These are phyloP conservation scores for Chlorella sp. DNA, from an alignment of 139 green algal genomes.

Conservation along the genomic window DNA sequence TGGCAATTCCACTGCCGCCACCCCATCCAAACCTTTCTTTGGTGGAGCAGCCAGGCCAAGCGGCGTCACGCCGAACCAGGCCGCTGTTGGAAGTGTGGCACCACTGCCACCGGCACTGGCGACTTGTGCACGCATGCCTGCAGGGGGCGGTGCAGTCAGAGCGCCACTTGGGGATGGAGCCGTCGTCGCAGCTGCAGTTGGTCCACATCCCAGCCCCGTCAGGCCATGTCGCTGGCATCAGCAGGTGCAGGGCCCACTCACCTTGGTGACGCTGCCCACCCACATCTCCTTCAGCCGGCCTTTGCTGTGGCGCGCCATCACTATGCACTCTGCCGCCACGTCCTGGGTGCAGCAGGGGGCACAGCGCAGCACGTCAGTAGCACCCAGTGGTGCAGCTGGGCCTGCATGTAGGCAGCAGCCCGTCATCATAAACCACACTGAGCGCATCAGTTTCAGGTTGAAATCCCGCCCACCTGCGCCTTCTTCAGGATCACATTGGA, in stretches of 20 bases:
- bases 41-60: no score
- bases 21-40: no score
- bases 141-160: not conserved
- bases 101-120: constrained; percentile 29
- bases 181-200: no score
- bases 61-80: no score
- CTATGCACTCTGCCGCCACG: not conserved
- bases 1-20: no score
- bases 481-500: constrained; percentile 39
- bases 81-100: constrained; percentile 16
- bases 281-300: constrained; percentile 38
- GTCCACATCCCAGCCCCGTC: no score
- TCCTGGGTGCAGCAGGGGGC: not conserved
- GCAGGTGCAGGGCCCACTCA: not conserved
- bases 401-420: no score
- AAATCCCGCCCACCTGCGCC: not conserved
- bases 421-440: no score
- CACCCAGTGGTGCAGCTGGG: no score
- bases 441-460: no score
- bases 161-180: not conserved
- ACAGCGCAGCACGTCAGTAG: no score
- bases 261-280: constrained; percentile 43
- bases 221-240: no score
- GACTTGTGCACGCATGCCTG: not conserved
- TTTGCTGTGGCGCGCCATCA: constrained; percentile 45